These are phyloP conservation scores for Arctium minus DNA, from an alignment of 129 eudicot genomes.

Conservation along the genomic window DNA sequence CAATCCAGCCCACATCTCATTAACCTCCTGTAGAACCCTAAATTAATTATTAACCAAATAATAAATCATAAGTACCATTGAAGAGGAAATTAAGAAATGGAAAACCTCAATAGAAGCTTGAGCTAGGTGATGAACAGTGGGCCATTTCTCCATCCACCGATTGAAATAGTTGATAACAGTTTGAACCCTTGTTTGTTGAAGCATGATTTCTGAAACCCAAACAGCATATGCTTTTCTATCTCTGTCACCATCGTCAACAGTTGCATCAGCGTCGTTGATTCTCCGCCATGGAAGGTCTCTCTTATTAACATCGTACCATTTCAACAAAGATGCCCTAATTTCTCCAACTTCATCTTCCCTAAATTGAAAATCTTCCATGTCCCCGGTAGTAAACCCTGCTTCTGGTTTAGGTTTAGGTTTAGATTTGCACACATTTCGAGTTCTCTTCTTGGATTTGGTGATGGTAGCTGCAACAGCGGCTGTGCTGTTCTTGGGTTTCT, in stretches of 20 bases:
- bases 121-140: slow-evolving; percentile 75
- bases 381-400: slow-evolving; percentile 10
- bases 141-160: slow-evolving; percentile 92
- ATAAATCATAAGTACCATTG: neutral
- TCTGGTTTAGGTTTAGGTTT: neutral
- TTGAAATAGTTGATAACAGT: slow-evolving; percentile 75
- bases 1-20: slow-evolving; percentile 98
- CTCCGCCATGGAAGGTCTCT: slow-evolving; percentile 98
- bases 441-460: slow-evolving; percentile 32
- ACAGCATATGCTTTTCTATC: slow-evolving; percentile 85
- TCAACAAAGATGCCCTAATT: slow-evolving; percentile 65
- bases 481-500: slow-evolving; percentile 7
- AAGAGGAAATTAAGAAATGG: neutral
- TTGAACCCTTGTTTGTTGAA: slow-evolving; percentile 94
- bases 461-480: slow-evolving; percentile 8
- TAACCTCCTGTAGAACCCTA: slow-evolving; percentile 71
- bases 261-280: slow-evolving; percentile 24
- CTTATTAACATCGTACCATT: slow-evolving; percentile 75
- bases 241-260: slow-evolving; percentile 16
- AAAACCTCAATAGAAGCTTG: slow-evolving; percentile 76
- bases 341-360: slow-evolving; percentile 32
- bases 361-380: slow-evolving; percentile 74
- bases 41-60: neutral
- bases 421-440: slow-evolving; percentile 13
- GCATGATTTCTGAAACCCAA: slow-evolving; percentile 98